These are phyloP conservation scores for Globisporangium splendens DNA, from an alignment of 352 stramenopile species.

Conservation along the genomic window DNA sequence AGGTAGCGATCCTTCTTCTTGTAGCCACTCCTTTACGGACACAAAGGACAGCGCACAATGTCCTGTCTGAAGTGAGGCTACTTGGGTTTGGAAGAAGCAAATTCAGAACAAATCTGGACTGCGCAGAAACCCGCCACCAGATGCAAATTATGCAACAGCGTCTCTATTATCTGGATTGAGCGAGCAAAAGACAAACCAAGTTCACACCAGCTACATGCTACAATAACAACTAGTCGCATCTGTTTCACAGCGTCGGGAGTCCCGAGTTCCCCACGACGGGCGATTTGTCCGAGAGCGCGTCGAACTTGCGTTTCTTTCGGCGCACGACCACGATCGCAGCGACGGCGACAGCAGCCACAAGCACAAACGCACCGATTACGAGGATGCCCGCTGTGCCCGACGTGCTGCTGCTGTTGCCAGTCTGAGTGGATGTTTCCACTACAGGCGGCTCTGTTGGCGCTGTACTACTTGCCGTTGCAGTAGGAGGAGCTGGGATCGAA, in stretches of 20 bases:
- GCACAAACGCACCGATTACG: conserved; percentile 15
- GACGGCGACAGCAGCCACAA: conserved; percentile 11
- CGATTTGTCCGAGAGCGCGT: conserved; percentile 24
- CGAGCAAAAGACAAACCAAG: conserved; percentile 2
- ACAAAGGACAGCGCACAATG: too few relatives aligned
- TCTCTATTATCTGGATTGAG: too few relatives aligned
- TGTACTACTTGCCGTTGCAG: too few relatives aligned
- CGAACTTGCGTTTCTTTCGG: conserved; percentile 28
- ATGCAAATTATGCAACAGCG: too few relatives aligned
- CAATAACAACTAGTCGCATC: too few relatives aligned
- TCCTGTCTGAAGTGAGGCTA: too few relatives aligned
- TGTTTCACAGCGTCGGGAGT: conserved; percentile 21
- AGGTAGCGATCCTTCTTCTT: too few relatives aligned
- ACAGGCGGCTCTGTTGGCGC: background rate
- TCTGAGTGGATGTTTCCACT: conserved; percentile 6
- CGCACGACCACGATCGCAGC: conserved; percentile 28
- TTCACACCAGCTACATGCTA: background rate
- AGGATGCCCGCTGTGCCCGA: conserved; percentile 7
- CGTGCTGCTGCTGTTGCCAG: background rate
- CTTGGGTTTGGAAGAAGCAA: too few relatives aligned
- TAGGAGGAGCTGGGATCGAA: too few relatives aligned
- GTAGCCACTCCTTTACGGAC: too few relatives aligned
- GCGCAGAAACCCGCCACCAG: too few relatives aligned
- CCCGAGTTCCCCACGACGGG: conserved; percentile 14
- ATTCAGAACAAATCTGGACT: too few relatives aligned